Evolutionary conservation across 2,329 filamentous ascomycete genomes (phyloP), one percentile per base, ranked within the genome.

Genomic region (Colletotrichum orchidophilum): DNA sequence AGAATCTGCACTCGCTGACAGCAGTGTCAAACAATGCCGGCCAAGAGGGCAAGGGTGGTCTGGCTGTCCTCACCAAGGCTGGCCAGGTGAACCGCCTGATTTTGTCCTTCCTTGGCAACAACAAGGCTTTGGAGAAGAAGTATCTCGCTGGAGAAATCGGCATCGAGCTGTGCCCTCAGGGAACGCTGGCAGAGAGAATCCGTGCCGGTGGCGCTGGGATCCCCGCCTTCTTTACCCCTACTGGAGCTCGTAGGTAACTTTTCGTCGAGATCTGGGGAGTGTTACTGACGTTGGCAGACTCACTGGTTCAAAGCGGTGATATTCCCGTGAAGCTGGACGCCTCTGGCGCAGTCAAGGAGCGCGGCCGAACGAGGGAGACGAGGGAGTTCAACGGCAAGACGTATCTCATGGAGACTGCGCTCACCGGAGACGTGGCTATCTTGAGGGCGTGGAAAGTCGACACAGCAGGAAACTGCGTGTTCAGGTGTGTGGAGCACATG

Each of bases 11-110:
- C 60, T 87, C 89, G 1, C 85, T 96, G 33, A 94, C 92, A 1
- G 93, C 92, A 24, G 91, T 95, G 2, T 95, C 93, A 61, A 96
- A 96, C 78, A 96, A 96, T 78, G 93, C 93, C 8, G 93, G 93
- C 29, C 86, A 90, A 33, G 90, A 92, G 49, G 89, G 90, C 31
- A 89, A 87, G 62, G 88, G 91, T 5, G 93, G 93, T 1, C 83
- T 96, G 18, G 90, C 92, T 1, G 87, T 90, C 9, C 86, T 95
- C 33, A 88, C 92, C 0, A 87, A 90, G 65, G 88, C 90, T 0
- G 92, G 92, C 13, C 93, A 94, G 76, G 85, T 96, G 49, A 86
- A 89, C 72, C 90, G 92, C 69, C 88, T 95, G 79, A 90, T 95
- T 71, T 85, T 94, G 26, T 94, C 91, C 5, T 95, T 93, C 73